A percentile compares a stretch with the other conserved stretches of the same genome.
phyloP scores from a whole-genome alignment of 2,329 filamentous ascomycete genomes.

The Mariannaea sp. region DNA sequence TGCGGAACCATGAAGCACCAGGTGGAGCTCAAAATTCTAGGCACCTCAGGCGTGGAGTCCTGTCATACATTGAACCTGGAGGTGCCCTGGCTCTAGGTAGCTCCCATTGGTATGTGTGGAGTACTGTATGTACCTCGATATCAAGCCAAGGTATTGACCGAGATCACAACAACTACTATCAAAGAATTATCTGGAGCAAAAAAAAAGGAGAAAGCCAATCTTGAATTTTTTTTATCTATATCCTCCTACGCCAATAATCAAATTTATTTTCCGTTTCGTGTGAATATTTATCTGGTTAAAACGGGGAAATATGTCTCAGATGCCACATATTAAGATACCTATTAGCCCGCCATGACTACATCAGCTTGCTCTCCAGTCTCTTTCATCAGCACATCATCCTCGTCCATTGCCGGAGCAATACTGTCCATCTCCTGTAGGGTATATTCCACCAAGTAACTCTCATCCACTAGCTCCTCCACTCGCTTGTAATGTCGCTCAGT shows the following conservation, averaged over 20 bases:
- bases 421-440: constrained; percentile 92
- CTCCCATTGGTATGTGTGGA: too few relatives aligned
- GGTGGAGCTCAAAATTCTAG: constrained; percentile 19
- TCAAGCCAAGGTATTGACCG: too few relatives aligned
- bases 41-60: not conserved
- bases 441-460: constrained; percentile 94
- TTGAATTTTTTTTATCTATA: constrained; percentile 15
- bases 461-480: constrained; percentile 87
- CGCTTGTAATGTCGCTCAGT: constrained; percentile 92
- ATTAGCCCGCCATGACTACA: constrained; percentile 48
- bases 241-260: constrained; percentile 4
- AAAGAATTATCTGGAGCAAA: too few relatives aligned
- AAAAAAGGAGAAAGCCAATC: constrained; percentile 1
- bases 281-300: not conserved
- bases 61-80: too few relatives aligned
- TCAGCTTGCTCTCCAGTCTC: constrained; percentile 48
- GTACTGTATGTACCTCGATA: too few relatives aligned
- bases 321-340: constrained; percentile 4
- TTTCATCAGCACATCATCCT: constrained; percentile 40
- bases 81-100: too few relatives aligned
- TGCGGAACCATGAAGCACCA: too few relatives aligned
- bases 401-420: constrained; percentile 54
- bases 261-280: not conserved
- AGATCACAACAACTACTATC: too few relatives aligned
- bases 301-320: too few relatives aligned